Evolutionary conservation across 805 yeast species (phyloP).

Genomic region (Lipomyces starkeyi): DNA sequence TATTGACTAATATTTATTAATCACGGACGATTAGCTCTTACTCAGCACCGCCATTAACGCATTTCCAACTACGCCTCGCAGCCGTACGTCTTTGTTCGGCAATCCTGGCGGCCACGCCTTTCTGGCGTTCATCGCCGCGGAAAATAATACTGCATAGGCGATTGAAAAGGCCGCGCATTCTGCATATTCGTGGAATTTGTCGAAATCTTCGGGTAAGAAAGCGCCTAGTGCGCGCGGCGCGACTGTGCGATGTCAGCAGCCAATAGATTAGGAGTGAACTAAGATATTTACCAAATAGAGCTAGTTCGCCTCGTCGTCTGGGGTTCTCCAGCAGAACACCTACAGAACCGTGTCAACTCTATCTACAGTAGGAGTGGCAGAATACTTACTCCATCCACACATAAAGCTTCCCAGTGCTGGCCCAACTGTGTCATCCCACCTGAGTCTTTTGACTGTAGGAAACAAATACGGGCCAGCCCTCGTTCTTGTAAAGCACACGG

Average conservation of each 20-base stretch:
- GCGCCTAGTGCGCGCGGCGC: constrained; percentile 31
- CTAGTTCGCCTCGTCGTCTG: constrained; percentile 55
- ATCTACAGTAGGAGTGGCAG: constrained; percentile 24
- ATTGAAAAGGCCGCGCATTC: constrained; percentile 23
- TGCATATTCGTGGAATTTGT: constrained; percentile 12
- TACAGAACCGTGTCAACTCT: constrained; percentile 1
- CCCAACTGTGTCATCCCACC: constrained; percentile 51
- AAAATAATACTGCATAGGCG: constrained; percentile 24
- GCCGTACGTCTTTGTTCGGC: background rate
- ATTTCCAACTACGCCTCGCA: constrained; percentile 26
- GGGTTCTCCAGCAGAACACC: constrained; percentile 45
- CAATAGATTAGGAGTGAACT: background rate
- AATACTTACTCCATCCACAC: constrained; percentile 53
- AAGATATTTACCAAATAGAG: constrained; percentile 48
- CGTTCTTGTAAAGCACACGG: constrained; percentile 54
- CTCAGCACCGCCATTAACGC: constrained; percentile 20
- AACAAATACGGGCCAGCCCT: constrained; percentile 51
- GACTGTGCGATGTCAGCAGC: constrained; percentile 5
- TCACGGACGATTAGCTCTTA: background rate
- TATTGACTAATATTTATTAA: background rate
- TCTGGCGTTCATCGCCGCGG: constrained; percentile 7
- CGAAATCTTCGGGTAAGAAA: constrained; percentile 19
- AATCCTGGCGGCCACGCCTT: background rate
- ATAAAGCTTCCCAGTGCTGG: constrained; percentile 51
- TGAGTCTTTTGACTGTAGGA: constrained; percentile 47